Base-by-base conservation (phyloP, 1,284 basidiomycete genomes). In the Ceratobasidium sp. region DNA sequence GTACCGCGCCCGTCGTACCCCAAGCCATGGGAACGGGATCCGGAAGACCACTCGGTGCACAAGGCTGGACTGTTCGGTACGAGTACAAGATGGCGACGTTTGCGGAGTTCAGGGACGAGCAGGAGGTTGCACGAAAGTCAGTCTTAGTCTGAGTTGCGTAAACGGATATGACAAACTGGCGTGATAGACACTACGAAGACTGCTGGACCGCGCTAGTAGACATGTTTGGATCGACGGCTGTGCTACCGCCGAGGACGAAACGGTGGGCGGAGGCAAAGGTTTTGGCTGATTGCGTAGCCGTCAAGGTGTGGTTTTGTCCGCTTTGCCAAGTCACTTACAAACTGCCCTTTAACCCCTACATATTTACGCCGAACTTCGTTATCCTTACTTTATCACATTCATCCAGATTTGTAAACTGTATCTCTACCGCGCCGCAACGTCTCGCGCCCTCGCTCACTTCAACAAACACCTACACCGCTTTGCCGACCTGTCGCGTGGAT, bases 221-320 rank as follows among this genome's bases (percentile, higher is more conserved):
- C 64, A 96, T 97, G 93, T 97, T 98, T 82, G 91, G 92, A 0
- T 95, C 94, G 3, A 94, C 94, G 3, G 91, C 91, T 0, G 93
- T 94, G 74, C 84, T 98, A 4, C 94, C 95, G 0, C 96, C 97
- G 3, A 90, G 97, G 2, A 98, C 97, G 0, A 99, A 99, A 84
- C 89, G 97, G 42, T 99, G 97, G 97, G 96, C 97, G 3, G 97
- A 99, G 85, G 97, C 96, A 1, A 98, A 98, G 83, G 97, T 99
- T 1, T 88, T 99, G 1, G 95, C 94, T 0, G 97, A 99, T 83
- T 94, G 94, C 81, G 92, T 97, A 78, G 94, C 92, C 78, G 87
- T 97, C 82, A 96, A 96, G 87, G 95, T 94, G 79, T 64, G 86
- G 77, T 3, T 28, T 28, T n/a, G 33, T 33, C 33, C 33, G 33